Conservation (phyloP, 257 asterid genomes). For the Lycium ferocissimum region DNA sequence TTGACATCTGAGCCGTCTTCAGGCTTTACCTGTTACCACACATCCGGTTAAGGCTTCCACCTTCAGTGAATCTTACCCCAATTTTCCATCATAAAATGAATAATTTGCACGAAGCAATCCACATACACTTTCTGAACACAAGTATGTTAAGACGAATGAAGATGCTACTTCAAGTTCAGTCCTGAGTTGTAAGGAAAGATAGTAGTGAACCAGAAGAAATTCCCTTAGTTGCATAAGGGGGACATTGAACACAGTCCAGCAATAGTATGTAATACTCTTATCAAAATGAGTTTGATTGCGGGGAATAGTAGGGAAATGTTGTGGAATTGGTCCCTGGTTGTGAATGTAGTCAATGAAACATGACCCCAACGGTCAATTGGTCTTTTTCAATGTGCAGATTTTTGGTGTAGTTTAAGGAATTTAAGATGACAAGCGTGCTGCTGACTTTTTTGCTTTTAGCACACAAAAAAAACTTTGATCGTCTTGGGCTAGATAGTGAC, state of each 20-base stretch:
- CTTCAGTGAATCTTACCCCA: neutral
- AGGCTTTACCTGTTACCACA: neutral
- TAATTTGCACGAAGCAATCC: neutral
- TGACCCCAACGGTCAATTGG: neutral
- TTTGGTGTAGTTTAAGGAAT: constrained; percentile 14
- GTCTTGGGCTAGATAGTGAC: constrained; percentile 15
- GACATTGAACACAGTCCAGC: no score
- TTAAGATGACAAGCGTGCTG: constrained; percentile 6
- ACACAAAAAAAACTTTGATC: neutral
- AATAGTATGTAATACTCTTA: no score
- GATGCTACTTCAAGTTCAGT: neutral
- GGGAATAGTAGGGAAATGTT: neutral
- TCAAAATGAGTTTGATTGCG: no score
- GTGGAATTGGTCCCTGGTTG: neutral
- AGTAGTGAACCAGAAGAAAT: no score
- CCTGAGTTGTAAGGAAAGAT: no score
- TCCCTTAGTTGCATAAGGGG: no score
- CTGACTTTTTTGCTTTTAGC: constrained; percentile 22
- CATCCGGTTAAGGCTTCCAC: neutral
- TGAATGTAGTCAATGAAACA: constrained; percentile 4
- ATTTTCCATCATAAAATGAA: neutral
- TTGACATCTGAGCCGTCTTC: neutral
- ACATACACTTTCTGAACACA: neutral
- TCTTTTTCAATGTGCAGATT: neutral
- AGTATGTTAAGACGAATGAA: neutral